Base-by-base conservation (phyloP, 2,329 filamentous ascomycete genomes). In the Fusarium buharicum region DNA sequence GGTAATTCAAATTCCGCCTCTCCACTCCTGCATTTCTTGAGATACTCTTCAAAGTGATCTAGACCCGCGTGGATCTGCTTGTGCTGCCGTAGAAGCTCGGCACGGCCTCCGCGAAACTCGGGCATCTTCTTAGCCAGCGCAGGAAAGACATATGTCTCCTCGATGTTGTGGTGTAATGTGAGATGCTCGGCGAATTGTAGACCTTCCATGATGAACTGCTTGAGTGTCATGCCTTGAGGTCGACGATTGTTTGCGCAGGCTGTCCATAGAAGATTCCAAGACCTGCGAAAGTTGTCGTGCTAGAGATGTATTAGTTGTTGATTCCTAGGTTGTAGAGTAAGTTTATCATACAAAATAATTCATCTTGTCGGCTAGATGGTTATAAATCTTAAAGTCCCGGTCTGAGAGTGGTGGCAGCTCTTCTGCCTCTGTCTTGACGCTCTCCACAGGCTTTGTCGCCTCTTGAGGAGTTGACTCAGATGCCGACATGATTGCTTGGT, bases 121-220 rank as follows among this genome's bases (percentile, higher is more conserved):
- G 90, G 87, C 92, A 96, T 96, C 66, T 86, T 88, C 67, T 79
- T 80, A 12, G 90, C 92, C 2, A 97, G 83, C 1, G 88, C 72
- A 1, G 93, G 93, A 75, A 96, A 97, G 36, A 97, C 81, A 73
- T 92, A 86, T 27, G 81, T 77, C 76, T 97, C 93, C 75, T 97
- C 93, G 70, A 96, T 94, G 54, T 78, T 80, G 78, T 97, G 93
- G 77, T 97, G 93, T 54, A 85, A 77, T 10, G 86, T 84, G n/a
- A 97, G 85, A 55, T 90, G 84, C 14, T 82, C 81, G 65, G 85
- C 83, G 73, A 97, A 92, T 44, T 86, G 79, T n/a, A 91, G 79
- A 28, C 89, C 91, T 22, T 83, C 79, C 66, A 80, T 74, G 66
- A 96, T 78, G 75, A 95, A 92, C 63, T 89, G 83, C 24, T 84